These are phyloP conservation scores for Leucogyrophana mollusca DNA, from an alignment of 768 basidiomycete species.

Conservation along the genomic window DNA sequence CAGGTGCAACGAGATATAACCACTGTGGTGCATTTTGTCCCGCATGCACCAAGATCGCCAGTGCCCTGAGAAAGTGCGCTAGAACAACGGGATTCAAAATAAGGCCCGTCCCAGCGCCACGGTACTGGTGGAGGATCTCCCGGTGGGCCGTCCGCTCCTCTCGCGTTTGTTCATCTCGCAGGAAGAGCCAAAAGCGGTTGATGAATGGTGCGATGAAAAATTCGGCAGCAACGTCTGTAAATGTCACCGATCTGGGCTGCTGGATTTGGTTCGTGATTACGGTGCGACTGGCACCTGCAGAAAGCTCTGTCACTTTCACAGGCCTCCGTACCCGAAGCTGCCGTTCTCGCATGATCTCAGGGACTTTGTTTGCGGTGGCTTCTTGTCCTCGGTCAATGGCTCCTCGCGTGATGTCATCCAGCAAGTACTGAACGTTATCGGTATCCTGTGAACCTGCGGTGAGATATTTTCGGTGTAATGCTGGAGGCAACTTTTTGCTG, in stretches of 20 bases:
- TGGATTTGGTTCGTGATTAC: slow-evolving; percentile 2
- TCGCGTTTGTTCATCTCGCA: slow-evolving; percentile 78
- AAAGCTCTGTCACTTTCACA: slow-evolving; percentile 44
- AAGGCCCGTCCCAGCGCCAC: slow-evolving; percentile 77
- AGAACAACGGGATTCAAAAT: slow-evolving; percentile 79
- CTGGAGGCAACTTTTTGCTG: slow-evolving; percentile 72
- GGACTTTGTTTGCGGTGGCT: slow-evolving; percentile 51
- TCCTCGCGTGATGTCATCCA: slow-evolving; percentile 59
- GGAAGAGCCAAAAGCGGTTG: slow-evolving; percentile 93
- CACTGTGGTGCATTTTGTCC: slow-evolving; percentile 79
- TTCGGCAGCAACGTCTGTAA: slow-evolving; percentile 78
- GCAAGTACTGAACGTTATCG: slow-evolving; percentile 51
- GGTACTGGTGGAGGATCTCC: slow-evolving; percentile 56
- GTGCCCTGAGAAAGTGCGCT: slow-evolving; percentile 69
- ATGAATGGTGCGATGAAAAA: slow-evolving; percentile 87
- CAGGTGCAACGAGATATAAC: slow-evolving; percentile 78
- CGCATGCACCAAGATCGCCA: slow-evolving; percentile 81
- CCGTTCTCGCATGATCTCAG: slow-evolving; percentile 70
- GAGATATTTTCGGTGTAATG: slow-evolving; percentile 70
- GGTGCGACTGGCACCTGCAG: slow-evolving; percentile 18
- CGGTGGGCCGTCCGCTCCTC: slow-evolving; percentile 66
- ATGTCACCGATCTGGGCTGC: slow-evolving; percentile 31
- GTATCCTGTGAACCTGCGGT: slow-evolving; percentile 36
- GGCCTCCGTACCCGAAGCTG: slow-evolving; percentile 62
- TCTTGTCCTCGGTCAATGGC: slow-evolving; percentile 64